phyloP scores from a whole-genome alignment of 2,329 filamentous ascomycete genomes.

The Acrocalymma vagum region DNA sequence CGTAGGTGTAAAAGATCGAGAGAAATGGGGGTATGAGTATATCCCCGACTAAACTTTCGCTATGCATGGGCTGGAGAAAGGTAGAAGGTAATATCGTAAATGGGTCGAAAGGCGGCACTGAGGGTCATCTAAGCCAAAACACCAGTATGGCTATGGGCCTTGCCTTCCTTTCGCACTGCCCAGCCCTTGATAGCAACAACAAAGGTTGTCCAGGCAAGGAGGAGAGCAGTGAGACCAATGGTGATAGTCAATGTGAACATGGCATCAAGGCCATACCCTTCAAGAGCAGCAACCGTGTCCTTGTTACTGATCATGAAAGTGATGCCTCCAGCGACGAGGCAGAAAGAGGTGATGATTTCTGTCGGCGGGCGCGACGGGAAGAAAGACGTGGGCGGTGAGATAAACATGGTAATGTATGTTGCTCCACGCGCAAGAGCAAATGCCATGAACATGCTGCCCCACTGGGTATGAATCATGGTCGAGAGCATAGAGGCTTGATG shows the following conservation, averaged over 20 bases:
- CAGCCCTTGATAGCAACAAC: conserved; percentile 87
- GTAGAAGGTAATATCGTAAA: not conserved
- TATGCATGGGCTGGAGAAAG: conserved; percentile 6
- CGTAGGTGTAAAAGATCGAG: conserved; percentile 22
- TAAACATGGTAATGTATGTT: conserved; percentile 82
- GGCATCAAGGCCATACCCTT: conserved; percentile 78
- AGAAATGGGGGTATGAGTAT: conserved; percentile 9
- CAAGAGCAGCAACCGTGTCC: conserved; percentile 80
- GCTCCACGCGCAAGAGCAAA: conserved; percentile 79
- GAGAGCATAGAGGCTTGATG: conserved; percentile 85
- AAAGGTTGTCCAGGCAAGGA: conserved; percentile 86
- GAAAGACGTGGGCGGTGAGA: conserved; percentile 81
- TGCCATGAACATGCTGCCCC: conserved; percentile 84
- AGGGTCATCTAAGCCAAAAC: conserved; percentile 34
- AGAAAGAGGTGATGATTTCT: conserved; percentile 87
- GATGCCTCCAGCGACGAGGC: conserved; percentile 84
- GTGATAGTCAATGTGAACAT: conserved; percentile 94
- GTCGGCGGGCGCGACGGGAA: conserved; percentile 87
- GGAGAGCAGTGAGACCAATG: conserved; percentile 80
- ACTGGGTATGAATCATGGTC: conserved; percentile 92
- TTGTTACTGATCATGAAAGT: conserved; percentile 91
- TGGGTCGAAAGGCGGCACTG: not conserved
- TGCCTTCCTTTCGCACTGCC: conserved; percentile 62
- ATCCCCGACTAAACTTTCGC: conserved; percentile 7
- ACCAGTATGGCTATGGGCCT: conserved; percentile 32